Evolutionary conservation across 306 rosid species (phyloP).

Genomic region (Trifolium fragiferum): DNA sequence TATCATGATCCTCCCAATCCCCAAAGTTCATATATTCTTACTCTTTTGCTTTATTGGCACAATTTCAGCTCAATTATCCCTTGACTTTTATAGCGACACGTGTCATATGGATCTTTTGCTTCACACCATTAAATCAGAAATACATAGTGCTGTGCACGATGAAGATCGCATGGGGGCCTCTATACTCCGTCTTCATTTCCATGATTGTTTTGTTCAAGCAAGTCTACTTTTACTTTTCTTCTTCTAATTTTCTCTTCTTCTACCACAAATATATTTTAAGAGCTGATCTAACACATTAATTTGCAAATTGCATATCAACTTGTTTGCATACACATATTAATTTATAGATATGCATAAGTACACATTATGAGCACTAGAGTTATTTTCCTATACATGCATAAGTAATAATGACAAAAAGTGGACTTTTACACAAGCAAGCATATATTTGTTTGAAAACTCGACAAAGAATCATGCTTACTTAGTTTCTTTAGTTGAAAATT

Average conservation of each 20-base stretch:
- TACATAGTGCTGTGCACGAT: constrained; percentile 45
- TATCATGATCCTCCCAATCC: constrained; percentile 14
- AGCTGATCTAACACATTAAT: background rate
- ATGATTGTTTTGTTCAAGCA: constrained; percentile 87
- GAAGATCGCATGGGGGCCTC: constrained; percentile 90
- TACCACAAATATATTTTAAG: background rate
- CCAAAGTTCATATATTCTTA: constrained; percentile 31
- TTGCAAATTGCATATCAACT: background rate
- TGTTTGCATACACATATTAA: too few relatives aligned
- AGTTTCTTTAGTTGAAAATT: background rate
- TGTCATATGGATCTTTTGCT: constrained; percentile 58
- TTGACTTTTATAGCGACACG: constrained; percentile 46
- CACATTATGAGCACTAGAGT: background rate
- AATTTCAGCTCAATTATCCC: constrained; percentile 63
- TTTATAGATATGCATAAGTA: background rate
- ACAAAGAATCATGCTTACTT: background rate
- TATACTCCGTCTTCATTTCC: constrained; percentile 85
- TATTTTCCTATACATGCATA: background rate
- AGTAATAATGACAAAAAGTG: constrained; percentile 4
- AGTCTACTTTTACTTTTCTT: constrained; percentile 40
- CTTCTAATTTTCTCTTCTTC: background rate
- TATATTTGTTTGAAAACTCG: background rate
- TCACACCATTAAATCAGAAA: constrained; percentile 53
- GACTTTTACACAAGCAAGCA: constrained; percentile 7
- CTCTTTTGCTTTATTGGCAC: constrained; percentile 39